Evolutionary conservation across 2,329 filamentous ascomycete species (phyloP), one percentile per base, ranked within the genome.

Genomic region (Fusarium sp.): DNA sequence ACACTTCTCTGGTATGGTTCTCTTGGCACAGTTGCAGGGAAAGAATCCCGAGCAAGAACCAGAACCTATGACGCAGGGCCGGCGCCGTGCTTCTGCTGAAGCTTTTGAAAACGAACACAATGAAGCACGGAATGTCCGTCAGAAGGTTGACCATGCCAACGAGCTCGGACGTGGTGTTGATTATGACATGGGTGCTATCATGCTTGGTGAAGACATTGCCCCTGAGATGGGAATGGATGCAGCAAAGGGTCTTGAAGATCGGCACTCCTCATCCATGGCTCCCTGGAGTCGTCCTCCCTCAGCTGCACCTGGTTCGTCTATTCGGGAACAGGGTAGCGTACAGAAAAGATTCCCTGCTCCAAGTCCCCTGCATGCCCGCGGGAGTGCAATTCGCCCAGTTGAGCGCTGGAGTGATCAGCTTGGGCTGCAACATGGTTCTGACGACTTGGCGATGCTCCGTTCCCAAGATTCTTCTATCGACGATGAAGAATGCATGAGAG

Each of bases 191-290:
- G 80, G 79, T 1, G 71, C 77, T 7, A 51, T 80, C 14, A 76
- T 81, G 5, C 74, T 83, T 12, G 81, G 81, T n/a, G 80, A 85
- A 26, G 82, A 86, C 24, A 79, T 81, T 1, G 79, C 83, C 53
- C 82, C 92, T 26, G 94, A 97, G 79, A 81, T 93, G 30, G 93
- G 91, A 26, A 90, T 93, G 81, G 89, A 93, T 45, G 92, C 89
- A 2, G 88, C 86, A 2, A 86, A 89, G 2, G 88, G 89, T 13
- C 86, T 96, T 59, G 89, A 90, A 9, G 92, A 97, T 65, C 88
- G 91, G 59, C 88, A 88, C 50, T 87, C 86, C 2, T 87, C 85
- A 6, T 85, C 84, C 22, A 79, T 87, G 62, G 81, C 86, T 77
- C 87, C 87, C 9, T 89, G 88, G 88, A 88, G 86, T 68, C 85